These are phyloP conservation scores for Solanum hybrid DNA, from an alignment of 305 asterid species.

Conservation along the genomic window DNA sequence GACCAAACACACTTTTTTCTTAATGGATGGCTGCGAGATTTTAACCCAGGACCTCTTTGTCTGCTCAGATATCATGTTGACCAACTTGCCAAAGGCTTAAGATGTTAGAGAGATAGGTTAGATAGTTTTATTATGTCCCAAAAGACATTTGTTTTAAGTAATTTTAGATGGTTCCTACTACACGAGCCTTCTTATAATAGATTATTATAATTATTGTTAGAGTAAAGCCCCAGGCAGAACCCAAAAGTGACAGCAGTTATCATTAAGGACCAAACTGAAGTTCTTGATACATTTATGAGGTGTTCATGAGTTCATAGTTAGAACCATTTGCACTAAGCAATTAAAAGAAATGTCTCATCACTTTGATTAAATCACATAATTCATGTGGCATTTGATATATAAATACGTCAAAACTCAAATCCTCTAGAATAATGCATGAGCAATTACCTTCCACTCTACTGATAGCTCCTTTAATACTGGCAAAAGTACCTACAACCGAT, in stretches of 20 bases:
- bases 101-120: not conserved
- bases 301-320: not conserved
- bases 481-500: constrained; percentile 19
- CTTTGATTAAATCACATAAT: not conserved
- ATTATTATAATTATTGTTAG: not conserved
- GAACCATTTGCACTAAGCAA: not conserved
- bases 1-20: not conserved
- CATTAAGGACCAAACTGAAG: not conserved
- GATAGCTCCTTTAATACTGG: constrained; percentile 14
- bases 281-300: not conserved
- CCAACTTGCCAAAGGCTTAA: not conserved
- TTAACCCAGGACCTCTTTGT: not conserved
- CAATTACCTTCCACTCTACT: constrained; percentile 28
- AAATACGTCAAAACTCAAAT: not conserved
- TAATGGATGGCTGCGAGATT: not conserved
- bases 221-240: not conserved
- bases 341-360: not conserved
- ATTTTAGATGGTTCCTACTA: not conserved
- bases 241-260: not conserved
- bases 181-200: not conserved
- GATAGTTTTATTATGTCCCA: not conserved
- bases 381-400: not conserved
- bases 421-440: not conserved
- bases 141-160: not conserved
- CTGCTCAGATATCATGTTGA: not conserved